These are phyloP conservation scores for Mallotus nudiflorus DNA, from an alignment of 345 rosid genomes.

Conservation along the genomic window DNA sequence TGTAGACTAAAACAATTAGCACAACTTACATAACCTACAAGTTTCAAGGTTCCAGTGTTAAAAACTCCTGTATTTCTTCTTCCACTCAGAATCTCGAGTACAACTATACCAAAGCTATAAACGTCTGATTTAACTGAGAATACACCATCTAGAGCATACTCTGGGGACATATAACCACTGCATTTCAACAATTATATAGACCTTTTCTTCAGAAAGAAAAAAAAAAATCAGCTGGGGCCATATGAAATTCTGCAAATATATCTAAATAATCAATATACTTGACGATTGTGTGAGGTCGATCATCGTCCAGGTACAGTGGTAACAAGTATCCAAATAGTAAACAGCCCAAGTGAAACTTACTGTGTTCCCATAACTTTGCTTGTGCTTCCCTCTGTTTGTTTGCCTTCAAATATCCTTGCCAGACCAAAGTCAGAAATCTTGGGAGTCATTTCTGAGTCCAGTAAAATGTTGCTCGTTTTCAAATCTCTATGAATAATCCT, in stretches of 20 bases:
- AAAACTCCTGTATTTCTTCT: slow-evolving; percentile 23
- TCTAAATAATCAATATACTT: too few relatives aligned
- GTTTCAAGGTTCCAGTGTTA: slow-evolving; percentile 15
- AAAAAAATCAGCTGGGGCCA: too few relatives aligned
- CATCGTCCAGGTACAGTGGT: too few relatives aligned
- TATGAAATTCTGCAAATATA: too few relatives aligned
- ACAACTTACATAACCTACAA: slow-evolving; percentile 23
- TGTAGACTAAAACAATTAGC: too few relatives aligned
- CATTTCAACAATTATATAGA: not conserved
- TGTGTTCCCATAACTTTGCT: slow-evolving; percentile 24
- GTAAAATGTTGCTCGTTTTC: slow-evolving; percentile 24
- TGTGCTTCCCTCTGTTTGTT: slow-evolving; percentile 23
- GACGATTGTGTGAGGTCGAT: too few relatives aligned
- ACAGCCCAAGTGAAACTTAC: slow-evolving; percentile 6
- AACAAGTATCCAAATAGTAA: too few relatives aligned
- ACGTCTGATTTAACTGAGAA: slow-evolving; percentile 36
- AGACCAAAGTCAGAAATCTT: slow-evolving; percentile 31
- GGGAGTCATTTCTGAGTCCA: slow-evolving; percentile 24
- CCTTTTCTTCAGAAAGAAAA: too few relatives aligned
- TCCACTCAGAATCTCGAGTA: slow-evolving; percentile 37
- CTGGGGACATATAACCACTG: slow-evolving; percentile 38
- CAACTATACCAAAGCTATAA: slow-evolving; percentile 36
- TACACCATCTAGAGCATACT: slow-evolving; percentile 28
- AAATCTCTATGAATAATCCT: slow-evolving; percentile 32
- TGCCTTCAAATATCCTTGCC: slow-evolving; percentile 30